Conservation (phyloP, 1,284 basidiomycete species). For the Phenoliferia sp. region DNA sequence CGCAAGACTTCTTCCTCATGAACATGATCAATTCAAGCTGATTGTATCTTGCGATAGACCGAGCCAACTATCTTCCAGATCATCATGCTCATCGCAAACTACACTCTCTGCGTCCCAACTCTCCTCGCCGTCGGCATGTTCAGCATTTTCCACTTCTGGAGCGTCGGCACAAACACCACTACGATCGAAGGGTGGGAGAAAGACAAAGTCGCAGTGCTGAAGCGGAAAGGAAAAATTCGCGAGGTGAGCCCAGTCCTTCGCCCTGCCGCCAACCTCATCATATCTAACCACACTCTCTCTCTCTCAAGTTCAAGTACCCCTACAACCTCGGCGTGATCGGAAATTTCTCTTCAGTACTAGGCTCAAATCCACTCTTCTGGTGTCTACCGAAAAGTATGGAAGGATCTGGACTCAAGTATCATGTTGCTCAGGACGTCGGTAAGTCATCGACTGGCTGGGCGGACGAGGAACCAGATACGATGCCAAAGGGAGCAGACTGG, state of each 20-base stretch:
- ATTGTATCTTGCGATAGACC: constrained; percentile 49
- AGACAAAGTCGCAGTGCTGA: constrained; percentile 81
- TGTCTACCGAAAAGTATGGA: constrained; percentile 62
- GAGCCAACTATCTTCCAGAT: constrained; percentile 66
- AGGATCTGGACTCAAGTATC: constrained; percentile 73
- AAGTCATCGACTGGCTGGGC: constrained; percentile 51
- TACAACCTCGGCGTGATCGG: constrained; percentile 69
- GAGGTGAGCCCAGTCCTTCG: constrained; percentile 52
- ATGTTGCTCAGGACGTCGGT: constrained; percentile 66
- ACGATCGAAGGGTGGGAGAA: constrained; percentile 99
- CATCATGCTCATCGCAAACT: constrained; percentile 70
- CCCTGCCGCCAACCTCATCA: neutral
- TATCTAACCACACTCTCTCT: neutral
- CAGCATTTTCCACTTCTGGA: constrained; percentile 82
- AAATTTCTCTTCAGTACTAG: constrained; percentile 75
- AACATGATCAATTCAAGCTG: neutral
- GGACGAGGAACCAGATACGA: constrained; percentile 7
- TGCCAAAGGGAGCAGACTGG: constrained; percentile 20
- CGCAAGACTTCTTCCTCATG: neutral
- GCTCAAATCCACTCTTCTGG: constrained; percentile 69
- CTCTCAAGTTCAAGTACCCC: constrained; percentile 73
- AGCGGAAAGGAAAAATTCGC: constrained; percentile 76
- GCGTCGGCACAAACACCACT: constrained; percentile 75
- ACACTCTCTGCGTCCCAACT: constrained; percentile 77
- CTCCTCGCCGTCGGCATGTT: constrained; percentile 69